Conservation (phyloP, 371 early-diverging fungal species). For the Syncephalastrum contaminatum region DNA sequence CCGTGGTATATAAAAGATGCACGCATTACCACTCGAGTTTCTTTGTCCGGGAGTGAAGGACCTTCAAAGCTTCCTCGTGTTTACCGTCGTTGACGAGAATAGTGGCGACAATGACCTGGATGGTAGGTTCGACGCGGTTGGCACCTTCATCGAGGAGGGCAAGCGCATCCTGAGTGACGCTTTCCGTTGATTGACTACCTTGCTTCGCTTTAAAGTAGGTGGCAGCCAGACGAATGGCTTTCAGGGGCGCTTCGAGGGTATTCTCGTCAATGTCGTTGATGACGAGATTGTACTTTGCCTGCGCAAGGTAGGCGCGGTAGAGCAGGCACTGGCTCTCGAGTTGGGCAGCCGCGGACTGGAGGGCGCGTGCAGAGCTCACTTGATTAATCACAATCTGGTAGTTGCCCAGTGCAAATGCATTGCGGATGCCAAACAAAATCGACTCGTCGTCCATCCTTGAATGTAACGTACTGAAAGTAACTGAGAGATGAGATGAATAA, state of each 20-base stretch:
- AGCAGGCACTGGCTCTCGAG: constrained; percentile 56
- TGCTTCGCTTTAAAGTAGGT: constrained; percentile 44
- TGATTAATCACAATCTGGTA: constrained; percentile 73
- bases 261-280: constrained; percentile 49
- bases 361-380: constrained; percentile 45
- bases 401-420: constrained; percentile 68
- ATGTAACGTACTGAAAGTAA: background rate
- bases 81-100: constrained; percentile 44
- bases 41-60: constrained; percentile 67
- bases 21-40: constrained; percentile 75
- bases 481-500: constrained; percentile 8
- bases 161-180: constrained; percentile 35
- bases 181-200: constrained; percentile 14
- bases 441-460: constrained; percentile 54
- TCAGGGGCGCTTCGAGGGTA: constrained; percentile 37
- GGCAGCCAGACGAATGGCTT: constrained; percentile 61
- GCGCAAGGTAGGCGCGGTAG: constrained; percentile 70
- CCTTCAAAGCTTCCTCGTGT: constrained; percentile 57
- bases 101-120: constrained; percentile 49
- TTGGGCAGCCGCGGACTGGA: constrained; percentile 47
- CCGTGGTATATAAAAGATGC: background rate
- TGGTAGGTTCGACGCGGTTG: constrained; percentile 38
- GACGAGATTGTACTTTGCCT: constrained; percentile 62
- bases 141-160: constrained; percentile 48
- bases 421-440: constrained; percentile 64